Evolutionary conservation across 73 alveolate species (phyloP), one percentile per base, ranked within the genome.

Genomic region (Paramecium tetraurelia): DNA sequence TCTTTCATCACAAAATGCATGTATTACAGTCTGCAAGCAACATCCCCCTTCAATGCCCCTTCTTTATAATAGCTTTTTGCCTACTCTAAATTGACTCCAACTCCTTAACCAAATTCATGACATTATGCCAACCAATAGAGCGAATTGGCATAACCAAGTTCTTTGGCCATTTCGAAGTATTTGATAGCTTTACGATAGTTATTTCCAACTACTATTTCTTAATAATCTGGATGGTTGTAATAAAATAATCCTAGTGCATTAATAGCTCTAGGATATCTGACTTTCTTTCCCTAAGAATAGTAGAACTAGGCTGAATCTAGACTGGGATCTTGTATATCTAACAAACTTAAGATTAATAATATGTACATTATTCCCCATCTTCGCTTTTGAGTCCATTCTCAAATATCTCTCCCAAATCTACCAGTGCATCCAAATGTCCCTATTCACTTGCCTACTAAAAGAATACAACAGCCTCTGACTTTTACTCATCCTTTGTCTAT

Each of bases 351-450:
- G 33, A 75, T 12, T 5, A 36, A 35, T 21, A 29, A 29, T 31
- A 29, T 31, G 9, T 75, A 29, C 38, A 35, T 35, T 0, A 9
- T 33, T 33, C 57, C 0, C 20, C 20, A 46, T 80, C 90, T n/a
- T 80, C 90, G 16, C 75, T 38, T 21, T 21, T 21, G 3, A 80
- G 33, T 3, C 90, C 90, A 80, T 44, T 20, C 24, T 80, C 90
- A 35, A 43, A 80, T 38, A 80, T 80, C 8, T 80, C 90, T 44
- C 90, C 90, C 18, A 80, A 43, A 80, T 80, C 90, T 14, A 80
- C 90, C 16, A 80, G 57, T 0, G 90, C 90, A 80, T 80, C 90
- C 22, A 80, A 48, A 80, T 80, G 90, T 80, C 90, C 90, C 24
- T 44, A 11, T 22, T 80, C 90, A 43, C 46, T 18, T 8, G 90